Percentiles rank a stretch among this genome's conserved stretches.
Conservation (phyloP, 768 basidiomycete species). For the Trametes cubensis region DNA sequence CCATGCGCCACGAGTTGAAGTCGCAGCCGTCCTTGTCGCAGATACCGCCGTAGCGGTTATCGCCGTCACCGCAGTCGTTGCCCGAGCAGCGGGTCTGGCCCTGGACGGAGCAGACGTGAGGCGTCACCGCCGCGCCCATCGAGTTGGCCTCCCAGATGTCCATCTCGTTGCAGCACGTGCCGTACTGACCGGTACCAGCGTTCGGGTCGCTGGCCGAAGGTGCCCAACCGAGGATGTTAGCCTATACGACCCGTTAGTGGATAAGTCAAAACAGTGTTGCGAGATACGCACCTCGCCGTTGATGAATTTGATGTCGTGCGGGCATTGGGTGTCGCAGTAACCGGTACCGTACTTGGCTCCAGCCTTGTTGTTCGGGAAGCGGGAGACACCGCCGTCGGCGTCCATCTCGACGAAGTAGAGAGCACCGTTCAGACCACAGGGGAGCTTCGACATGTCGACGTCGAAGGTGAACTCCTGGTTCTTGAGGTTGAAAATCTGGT, state of each 20-base stretch:
- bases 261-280: neutral
- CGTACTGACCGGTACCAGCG: constrained; percentile 46
- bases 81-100: constrained; percentile 48
- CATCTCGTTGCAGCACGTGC: constrained; percentile 60
- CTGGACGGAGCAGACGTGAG: constrained; percentile 47
- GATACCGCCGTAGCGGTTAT: constrained; percentile 43
- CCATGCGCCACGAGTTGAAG: constrained; percentile 64
- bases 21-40: constrained; percentile 63
- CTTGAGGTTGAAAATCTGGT: constrained; percentile 49
- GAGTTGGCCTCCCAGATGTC: constrained; percentile 61
- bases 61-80: constrained; percentile 36
- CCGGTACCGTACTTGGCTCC: constrained; percentile 62
- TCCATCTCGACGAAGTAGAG: constrained; percentile 62
- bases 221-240: constrained; percentile 49
- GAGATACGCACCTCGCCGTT: constrained; percentile 44
- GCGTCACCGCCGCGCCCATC: constrained; percentile 50
- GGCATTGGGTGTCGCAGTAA: constrained; percentile 61
- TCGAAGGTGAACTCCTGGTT: constrained; percentile 61
- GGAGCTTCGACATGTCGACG: constrained; percentile 56
- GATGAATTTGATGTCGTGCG: constrained; percentile 57
- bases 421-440: constrained; percentile 60
- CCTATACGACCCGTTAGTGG: constrained; percentile 33
- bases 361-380: constrained; percentile 53
- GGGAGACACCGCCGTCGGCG: constrained; percentile 50
- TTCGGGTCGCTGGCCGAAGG: constrained; percentile 42